Base-by-base conservation (phyloP, 768 basidiomycete genomes). In the Suillus subaureus region DNA sequence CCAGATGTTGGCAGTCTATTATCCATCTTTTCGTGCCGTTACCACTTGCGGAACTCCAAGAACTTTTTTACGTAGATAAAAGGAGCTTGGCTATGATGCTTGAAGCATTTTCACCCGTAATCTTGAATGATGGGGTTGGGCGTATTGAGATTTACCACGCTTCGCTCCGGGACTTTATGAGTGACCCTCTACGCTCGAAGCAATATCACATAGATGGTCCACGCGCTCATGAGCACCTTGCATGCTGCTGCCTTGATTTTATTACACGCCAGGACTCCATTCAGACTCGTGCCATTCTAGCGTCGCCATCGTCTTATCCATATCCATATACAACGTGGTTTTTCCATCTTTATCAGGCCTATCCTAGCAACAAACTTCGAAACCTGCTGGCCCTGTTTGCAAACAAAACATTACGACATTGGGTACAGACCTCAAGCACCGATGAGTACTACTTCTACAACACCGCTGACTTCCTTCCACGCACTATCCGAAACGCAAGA, bases 161-260 rank as follows among this genome's bases (percentile, higher is more conserved):
- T n/a, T 62, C 62, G 26, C 21, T 62, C 8, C n/a, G 21, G 3
- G 62, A 62, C n/a, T 62, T 62, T 18, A 31, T 62, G 21, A n/a
- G 3, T 31, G 40, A 47, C 31, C 28, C 45, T 33, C 15, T 2
- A 6, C 43, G 61, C 13, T 43, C 61, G 15, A 6, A 3, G 6
- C 8, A 51, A 11, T 28, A 33, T 31, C 16, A 33, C 35, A 28
- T 62, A 45, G 15, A 31, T 31, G 31, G 9, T 4, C 28, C 43
- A 2, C 15, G 13, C 4, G 43, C 43, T 49, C 43, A 62, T 18
- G 31, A 49, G 43, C 18, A 45, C 31, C 43, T 51, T 33, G 61
- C 45, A 1, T 35, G 31, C n/a, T 23, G 42, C 39, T 61, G 40
- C 21, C 11, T 61, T 42, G 28, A 35, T n/a, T n/a, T n/a, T n/a